Evolutionary conservation across 164 flowering plant genomes (phyloP).

Genomic region (Dillenia turbinata): DNA sequence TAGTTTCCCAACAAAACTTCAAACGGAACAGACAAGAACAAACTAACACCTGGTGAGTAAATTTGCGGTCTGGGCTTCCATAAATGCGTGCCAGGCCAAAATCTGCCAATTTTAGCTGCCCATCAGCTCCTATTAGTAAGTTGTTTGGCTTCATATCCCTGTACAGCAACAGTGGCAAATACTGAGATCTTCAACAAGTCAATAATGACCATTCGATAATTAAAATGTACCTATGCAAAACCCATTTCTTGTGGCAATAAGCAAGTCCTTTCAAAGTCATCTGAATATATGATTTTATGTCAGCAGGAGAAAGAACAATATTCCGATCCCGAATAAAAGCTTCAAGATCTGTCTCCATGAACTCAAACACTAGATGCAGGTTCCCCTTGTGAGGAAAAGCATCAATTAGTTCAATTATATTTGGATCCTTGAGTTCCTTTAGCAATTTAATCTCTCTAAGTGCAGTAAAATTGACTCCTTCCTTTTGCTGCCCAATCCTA

Average conservation of each 20-base stretch:
- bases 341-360: slow-evolving; percentile 97
- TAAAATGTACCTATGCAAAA: slow-evolving; percentile 67
- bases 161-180: slow-evolving; percentile 13
- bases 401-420: slow-evolving; percentile 88
- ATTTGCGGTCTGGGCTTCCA: slow-evolving; percentile 93
- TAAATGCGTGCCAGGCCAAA: slow-evolving; percentile 94
- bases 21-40: too few relatives aligned
- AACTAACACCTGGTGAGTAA: slow-evolving; percentile 78
- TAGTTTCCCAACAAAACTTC: too few relatives aligned
- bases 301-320: slow-evolving; percentile 87
- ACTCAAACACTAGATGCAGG: slow-evolving; percentile 94
- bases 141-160: slow-evolving; percentile 99
- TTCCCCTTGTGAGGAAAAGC: slow-evolving; percentile 95
- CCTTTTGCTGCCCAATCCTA: slow-evolving; percentile 87
- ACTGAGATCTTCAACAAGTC: not conserved
- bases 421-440: slow-evolving; percentile 87
- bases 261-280: slow-evolving; percentile 97
- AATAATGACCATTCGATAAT: not conserved
- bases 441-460: slow-evolving; percentile 91
- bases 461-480: slow-evolving; percentile 95
- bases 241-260: slow-evolving; percentile 93
- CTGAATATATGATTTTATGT: slow-evolving; percentile 80
- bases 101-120: slow-evolving; percentile 92
- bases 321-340: slow-evolving; percentile 93
- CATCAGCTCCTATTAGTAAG: slow-evolving; percentile 76